Evolutionary conservation across 2,329 filamentous ascomycete genomes (phyloP), one percentile per base, ranked within the genome.

Genomic region (Capronia americana): DNA sequence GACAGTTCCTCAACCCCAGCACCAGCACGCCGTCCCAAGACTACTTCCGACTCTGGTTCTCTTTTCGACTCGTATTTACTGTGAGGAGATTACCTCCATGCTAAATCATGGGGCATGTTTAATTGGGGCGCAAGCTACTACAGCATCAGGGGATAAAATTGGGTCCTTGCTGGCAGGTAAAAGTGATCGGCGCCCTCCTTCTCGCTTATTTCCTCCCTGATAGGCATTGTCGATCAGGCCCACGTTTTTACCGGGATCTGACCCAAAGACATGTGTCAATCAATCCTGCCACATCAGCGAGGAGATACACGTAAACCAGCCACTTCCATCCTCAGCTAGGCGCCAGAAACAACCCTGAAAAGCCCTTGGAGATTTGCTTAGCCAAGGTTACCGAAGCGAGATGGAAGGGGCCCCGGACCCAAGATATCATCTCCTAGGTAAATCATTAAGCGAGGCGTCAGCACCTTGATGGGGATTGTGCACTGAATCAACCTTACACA

Each of bases 221-320:
- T 7, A 48, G 57, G 61, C 54, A 28, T 17, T 34, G 61, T 63
- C 61, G 53, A 63, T 63, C 61, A 57, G 30, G 17, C 23, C 28
- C 61, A 63, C 61, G 41, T 63, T 53, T 41, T 28, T 24, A 7
- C 61, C 10, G 26, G 57, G 57, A 61, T 61, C 26, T 23, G 24
- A 51, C 28, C 12, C n/a, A 11, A 34, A 20, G 24, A 20, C 41
- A 23, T 61, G 57, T 32, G 53, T 26, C 32, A 17, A 51, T 38
- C 41, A 17, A 32, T 51, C 26, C 32, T 17, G 20, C 53, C 10
- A 34, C 51, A 17, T 24, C 23, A 55, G 17, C 8, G 4, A 55
- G 11, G 14, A n/a, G 12, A 55, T 4, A 55, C 30, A 55, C 53
- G 53, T 55, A 55, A 55, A 34, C 4, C 28, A 34, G 10, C 28